A percentile compares a stretch with the other conserved stretches of the same genome.
phyloP scores from a whole-genome alignment of 306 rosid species.

The Citrullus amarus region DNA sequence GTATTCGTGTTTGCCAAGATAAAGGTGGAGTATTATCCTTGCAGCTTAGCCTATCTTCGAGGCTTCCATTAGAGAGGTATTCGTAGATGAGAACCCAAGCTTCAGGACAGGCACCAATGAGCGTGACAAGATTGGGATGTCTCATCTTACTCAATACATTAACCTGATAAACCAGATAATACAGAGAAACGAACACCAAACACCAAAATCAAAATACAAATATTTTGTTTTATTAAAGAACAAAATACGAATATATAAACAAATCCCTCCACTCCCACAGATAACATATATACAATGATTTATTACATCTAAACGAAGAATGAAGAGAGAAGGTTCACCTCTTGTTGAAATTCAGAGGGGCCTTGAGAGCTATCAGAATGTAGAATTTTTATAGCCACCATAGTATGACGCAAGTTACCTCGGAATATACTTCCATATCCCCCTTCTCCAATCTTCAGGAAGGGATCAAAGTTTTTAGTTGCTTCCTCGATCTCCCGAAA shows the following conservation, averaged over 20 bases:
- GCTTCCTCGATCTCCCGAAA: conserved; percentile 58
- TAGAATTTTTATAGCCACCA: conserved; percentile 68
- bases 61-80: conserved; percentile 80
- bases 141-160: conserved; percentile 61
- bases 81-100: conserved; percentile 58
- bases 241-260: neutral
- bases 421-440: conserved; percentile 77
- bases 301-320: neutral
- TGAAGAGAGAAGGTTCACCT: conserved; percentile 33
- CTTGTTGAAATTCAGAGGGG: conserved; percentile 62
- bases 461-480: conserved; percentile 37
- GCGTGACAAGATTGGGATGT: conserved; percentile 75
- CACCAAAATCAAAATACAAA: neutral
- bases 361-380: conserved; percentile 52
- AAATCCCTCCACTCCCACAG: neutral
- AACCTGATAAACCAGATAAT: conserved; percentile 36
- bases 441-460: conserved; percentile 77
- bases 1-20: conserved; percentile 73
- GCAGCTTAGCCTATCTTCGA: conserved; percentile 74
- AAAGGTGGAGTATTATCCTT: conserved; percentile 52
- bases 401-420: conserved; percentile 60
- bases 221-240: too few species aligned
- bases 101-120: conserved; percentile 72
- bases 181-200: neutral
- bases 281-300: neutral